Percentiles rank a stretch among this genome's conserved stretches.
These are phyloP conservation scores for Candida golubevii DNA, from an alignment of 805 yeast genomes.

Conservation along the genomic window DNA sequence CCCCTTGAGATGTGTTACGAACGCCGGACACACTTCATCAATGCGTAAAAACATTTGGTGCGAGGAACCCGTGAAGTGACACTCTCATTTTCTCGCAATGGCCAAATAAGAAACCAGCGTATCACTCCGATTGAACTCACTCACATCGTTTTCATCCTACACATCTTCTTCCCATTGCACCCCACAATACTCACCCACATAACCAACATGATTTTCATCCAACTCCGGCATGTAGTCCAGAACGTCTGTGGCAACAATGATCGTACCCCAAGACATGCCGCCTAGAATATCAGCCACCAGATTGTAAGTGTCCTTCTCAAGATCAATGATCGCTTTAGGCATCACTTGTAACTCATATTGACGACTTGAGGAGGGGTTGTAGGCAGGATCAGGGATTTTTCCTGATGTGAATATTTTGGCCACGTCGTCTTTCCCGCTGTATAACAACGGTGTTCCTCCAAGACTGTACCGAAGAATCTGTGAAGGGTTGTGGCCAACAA, in stretches of 20 bases:
- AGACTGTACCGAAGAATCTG: conserved; percentile 85
- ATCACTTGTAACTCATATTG: conserved; percentile 84
- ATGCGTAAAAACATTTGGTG: too few relatives aligned
- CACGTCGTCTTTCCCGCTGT: conserved; percentile 56
- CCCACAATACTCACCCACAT: conserved; percentile 74
- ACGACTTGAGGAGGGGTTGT: conserved; percentile 55
- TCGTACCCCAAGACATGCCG: conserved; percentile 99
- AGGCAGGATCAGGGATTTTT: conserved; percentile 55
- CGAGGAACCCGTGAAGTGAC: too few relatives aligned
- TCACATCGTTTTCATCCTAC: not conserved
- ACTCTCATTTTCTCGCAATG: too few relatives aligned
- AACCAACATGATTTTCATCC: conserved; percentile 69
- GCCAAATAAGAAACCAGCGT: too few relatives aligned
- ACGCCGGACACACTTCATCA: not conserved
- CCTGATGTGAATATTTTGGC: conserved; percentile 38
- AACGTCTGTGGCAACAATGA: conserved; percentile 71
- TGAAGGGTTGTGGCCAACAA: conserved; percentile 74
- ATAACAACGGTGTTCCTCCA: conserved; percentile 73
- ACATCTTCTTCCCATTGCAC: conserved; percentile 75
- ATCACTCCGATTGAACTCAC: not conserved
- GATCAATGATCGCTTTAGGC: conserved; percentile 87
- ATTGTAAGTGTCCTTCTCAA: conserved; percentile 47
- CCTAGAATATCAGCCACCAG: conserved; percentile 43
- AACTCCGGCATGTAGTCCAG: conserved; percentile 57
- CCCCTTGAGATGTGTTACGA: not conserved